Conservation (phyloP, 345 rosid genomes). For the Euphorbia pulcherrima region DNA sequence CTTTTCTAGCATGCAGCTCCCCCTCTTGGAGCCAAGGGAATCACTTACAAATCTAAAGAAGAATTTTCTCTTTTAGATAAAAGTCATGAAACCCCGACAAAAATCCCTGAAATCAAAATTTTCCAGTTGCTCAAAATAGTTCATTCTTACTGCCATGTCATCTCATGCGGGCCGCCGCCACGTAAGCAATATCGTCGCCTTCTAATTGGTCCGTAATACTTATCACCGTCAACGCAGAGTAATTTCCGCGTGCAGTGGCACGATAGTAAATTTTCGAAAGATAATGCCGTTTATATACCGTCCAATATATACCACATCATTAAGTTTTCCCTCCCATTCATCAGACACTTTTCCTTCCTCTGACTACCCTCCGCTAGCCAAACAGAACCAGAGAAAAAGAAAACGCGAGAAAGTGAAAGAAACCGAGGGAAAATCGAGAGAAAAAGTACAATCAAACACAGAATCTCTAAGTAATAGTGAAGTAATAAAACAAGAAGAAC, state of each 20-base stretch:
- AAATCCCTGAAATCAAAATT: too few species aligned
- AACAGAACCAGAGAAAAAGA: slow-evolving; percentile 1
- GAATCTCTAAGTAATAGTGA: neutral
- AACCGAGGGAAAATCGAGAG: neutral
- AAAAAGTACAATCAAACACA: neutral
- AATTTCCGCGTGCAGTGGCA: neutral
- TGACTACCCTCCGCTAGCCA: neutral
- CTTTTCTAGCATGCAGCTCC: too few species aligned
- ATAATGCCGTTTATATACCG: neutral
- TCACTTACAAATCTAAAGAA: too few species aligned
- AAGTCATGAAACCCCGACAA: too few species aligned
- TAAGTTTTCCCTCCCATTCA: slow-evolving; percentile 31
- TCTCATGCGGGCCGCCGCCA: neutral
- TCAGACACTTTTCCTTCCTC: slow-evolving; percentile 2
- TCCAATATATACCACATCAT: slow-evolving; percentile 7
- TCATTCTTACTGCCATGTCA: too few species aligned
- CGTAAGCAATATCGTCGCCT: neutral
- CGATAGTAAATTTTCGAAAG: slow-evolving; percentile 4
- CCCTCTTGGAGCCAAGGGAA: too few species aligned
- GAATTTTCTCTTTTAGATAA: too few species aligned
- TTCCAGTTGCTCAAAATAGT: too few species aligned
- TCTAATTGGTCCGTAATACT: neutral
- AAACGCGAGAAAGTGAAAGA: slow-evolving; percentile 3
- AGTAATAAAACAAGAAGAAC: neutral
- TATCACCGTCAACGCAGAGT: neutral